Percentiles rank a stretch among this genome's conserved stretches.
These are phyloP conservation scores for Apiospora pterosperma DNA, from an alignment of 2,329 filamentous ascomycete species.

Conservation along the genomic window DNA sequence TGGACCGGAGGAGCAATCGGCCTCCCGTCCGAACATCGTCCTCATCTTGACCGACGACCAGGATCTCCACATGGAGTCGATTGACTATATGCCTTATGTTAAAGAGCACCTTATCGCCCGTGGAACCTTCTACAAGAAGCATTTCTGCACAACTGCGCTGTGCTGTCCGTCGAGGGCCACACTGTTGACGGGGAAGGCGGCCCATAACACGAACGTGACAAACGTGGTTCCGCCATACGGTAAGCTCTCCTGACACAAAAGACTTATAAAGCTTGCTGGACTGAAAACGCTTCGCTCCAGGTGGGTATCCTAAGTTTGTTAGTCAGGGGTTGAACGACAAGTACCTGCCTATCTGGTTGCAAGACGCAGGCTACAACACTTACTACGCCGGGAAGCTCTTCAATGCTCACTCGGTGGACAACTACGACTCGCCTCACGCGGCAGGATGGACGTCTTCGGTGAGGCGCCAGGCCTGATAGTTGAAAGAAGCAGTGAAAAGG, in stretches of 20 bases:
- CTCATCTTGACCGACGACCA: constrained; percentile 63
- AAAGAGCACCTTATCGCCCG: constrained; percentile 47
- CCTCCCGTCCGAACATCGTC: constrained; percentile 46
- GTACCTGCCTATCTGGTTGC: constrained; percentile 55
- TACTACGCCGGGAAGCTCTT: constrained; percentile 58
- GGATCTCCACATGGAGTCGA: constrained; percentile 52
- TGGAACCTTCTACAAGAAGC: constrained; percentile 51
- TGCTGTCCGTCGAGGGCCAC: constrained; percentile 58
- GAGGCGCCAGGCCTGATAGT: constrained; percentile 31
- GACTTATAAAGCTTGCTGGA: too few relatives aligned
- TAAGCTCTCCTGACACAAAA: constrained; percentile 22
- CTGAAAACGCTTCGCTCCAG: constrained; percentile 18
- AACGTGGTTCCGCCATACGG: constrained; percentile 48
- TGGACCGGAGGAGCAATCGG: constrained; percentile 15
- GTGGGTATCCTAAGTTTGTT: constrained; percentile 53
- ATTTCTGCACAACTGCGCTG: constrained; percentile 55
- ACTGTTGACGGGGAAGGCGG: constrained; percentile 54
- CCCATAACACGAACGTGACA: constrained; percentile 64
- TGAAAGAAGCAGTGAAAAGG: constrained; percentile 35
- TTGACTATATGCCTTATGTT: constrained; percentile 51
- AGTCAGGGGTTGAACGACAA: constrained; percentile 49
- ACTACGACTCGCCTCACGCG: constrained; percentile 41
- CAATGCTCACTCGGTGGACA: constrained; percentile 44
- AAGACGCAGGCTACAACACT: constrained; percentile 54
- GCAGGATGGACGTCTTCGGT: constrained; percentile 32